These are phyloP conservation scores for Ceratobasidium sp. DNA, from an alignment of 1,284 basidiomycete species.

Conservation along the genomic window DNA sequence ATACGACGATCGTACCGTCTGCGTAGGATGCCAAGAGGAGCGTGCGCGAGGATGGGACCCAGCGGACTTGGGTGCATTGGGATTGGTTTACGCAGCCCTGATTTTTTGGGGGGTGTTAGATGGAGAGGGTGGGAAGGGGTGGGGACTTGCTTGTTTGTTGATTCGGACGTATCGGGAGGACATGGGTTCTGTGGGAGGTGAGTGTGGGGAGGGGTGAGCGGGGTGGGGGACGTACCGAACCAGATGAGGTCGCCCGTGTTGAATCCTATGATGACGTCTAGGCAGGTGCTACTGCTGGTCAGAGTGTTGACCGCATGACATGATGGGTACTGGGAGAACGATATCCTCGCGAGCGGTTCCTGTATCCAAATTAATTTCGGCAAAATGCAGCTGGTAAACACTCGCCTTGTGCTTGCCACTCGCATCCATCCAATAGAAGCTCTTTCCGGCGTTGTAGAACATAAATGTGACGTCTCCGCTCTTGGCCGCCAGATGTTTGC, in stretches of 20 bases:
- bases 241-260: constrained; percentile 92
- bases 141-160: constrained; percentile 81
- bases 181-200: constrained; percentile 71
- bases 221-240: constrained; percentile 69
- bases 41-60: constrained; percentile 87
- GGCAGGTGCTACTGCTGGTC: constrained; percentile 78
- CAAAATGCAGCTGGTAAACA: neutral
- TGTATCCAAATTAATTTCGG: constrained; percentile 53
- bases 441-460: constrained; percentile 85
- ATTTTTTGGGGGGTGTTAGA: constrained; percentile 46
- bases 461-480: constrained; percentile 84
- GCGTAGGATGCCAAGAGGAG: constrained; percentile 92
- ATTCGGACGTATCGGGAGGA: constrained; percentile 86
- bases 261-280: constrained; percentile 95
- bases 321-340: constrained; percentile 87
- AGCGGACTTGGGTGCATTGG: constrained; percentile 84
- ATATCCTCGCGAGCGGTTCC: constrained; percentile 88
- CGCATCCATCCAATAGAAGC: constrained; percentile 83
- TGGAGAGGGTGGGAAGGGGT: neutral
- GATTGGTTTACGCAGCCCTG: constrained; percentile 83
- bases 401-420: constrained; percentile 80
- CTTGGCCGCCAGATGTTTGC: constrained; percentile 70
- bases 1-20: constrained; percentile 88
- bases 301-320: constrained; percentile 87
- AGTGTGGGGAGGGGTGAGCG: neutral